phyloP scores from a whole-genome alignment of 495 filamentous ascomycete genomes.

The Penicillium robsamsonii region DNA sequence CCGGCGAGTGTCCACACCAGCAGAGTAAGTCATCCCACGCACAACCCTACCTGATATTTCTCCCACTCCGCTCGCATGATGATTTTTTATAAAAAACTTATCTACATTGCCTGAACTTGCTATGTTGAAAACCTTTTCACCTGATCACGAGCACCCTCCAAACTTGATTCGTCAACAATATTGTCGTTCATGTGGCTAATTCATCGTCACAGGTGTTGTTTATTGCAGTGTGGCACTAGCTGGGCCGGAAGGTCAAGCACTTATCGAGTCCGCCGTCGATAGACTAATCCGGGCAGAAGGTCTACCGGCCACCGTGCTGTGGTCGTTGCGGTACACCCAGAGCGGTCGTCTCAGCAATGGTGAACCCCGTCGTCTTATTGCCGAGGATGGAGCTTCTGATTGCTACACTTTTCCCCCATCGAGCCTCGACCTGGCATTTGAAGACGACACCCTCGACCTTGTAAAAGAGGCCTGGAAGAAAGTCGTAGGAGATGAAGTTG shows the following conservation, averaged over 20 bases:
- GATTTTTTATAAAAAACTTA: slow-evolving; percentile 74
- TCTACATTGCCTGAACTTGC: slow-evolving; percentile 96
- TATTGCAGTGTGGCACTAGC: slow-evolving; percentile 56
- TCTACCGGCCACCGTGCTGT: slow-evolving; percentile 48
- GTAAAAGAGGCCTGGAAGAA: slow-evolving; percentile 63
- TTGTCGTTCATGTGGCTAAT: slow-evolving; percentile 45
- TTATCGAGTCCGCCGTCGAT: slow-evolving; percentile 55
- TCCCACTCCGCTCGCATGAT: slow-evolving; percentile 63
- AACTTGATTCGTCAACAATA: slow-evolving; percentile 14
- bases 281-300: slow-evolving; percentile 46
- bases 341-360: slow-evolving; percentile 25
- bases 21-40: slow-evolving; percentile 69
- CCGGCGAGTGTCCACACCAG: slow-evolving; percentile 79
- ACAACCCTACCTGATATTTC: slow-evolving; percentile 3
- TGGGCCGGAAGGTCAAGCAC: slow-evolving; percentile 33
- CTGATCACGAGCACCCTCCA: slow-evolving; percentile 62
- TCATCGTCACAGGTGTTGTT: slow-evolving; percentile 57
- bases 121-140: slow-evolving; percentile 67
- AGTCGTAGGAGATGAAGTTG: slow-evolving; percentile 52
- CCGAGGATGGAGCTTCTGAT: slow-evolving; percentile 24
- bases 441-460: slow-evolving; percentile 60
- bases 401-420: slow-evolving; percentile 50
- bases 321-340: slow-evolving; percentile 63
- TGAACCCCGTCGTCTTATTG: slow-evolving; percentile 9
- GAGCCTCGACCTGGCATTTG: slow-evolving; percentile 62